A percentile compares a stretch with the other conserved stretches of the same genome.
Evolutionary conservation across 345 rosid species (phyloP).

Genomic region (Moringa oleifera): DNA sequence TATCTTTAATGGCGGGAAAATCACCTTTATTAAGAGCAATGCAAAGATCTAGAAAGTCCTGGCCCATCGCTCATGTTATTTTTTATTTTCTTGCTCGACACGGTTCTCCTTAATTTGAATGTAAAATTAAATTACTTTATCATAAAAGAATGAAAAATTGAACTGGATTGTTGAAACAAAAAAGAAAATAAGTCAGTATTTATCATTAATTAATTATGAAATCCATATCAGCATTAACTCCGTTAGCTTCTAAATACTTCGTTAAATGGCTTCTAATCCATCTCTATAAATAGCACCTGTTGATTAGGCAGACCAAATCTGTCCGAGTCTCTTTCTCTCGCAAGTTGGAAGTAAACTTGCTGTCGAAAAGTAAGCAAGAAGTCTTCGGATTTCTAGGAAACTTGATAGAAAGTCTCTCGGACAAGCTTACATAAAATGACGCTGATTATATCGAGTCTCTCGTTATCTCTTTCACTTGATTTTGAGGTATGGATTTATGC

Average conservation of each 20-base stretch:
- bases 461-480: slow-evolving; percentile 9
- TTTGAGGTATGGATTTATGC: slow-evolving; percentile 5
- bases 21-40: too few relatives aligned
- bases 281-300: slow-evolving; percentile 9
- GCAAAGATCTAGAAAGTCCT: too few relatives aligned
- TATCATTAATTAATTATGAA: too few relatives aligned
- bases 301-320: not conserved
- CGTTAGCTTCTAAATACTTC: slow-evolving; percentile 16
- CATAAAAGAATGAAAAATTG: too few relatives aligned
- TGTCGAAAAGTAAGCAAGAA: slow-evolving; percentile 4
- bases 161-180: too few relatives aligned
- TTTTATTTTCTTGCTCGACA: too few relatives aligned
- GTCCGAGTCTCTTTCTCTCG: not conserved
- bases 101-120: too few relatives aligned
- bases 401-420: slow-evolving; percentile 12
- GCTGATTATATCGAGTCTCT: slow-evolving; percentile 5
- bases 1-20: too few relatives aligned
- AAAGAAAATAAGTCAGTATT: too few relatives aligned
- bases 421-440: not conserved
- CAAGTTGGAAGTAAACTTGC: slow-evolving; percentile 3
- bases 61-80: too few relatives aligned
- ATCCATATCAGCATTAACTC: too few relatives aligned
- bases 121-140: too few relatives aligned
- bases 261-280: slow-evolving; percentile 16
- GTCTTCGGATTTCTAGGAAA: slow-evolving; percentile 14